phyloP scores from a whole-genome alignment of 1,139 yeast species.

The Scheffersomyces segobiensis region DNA sequence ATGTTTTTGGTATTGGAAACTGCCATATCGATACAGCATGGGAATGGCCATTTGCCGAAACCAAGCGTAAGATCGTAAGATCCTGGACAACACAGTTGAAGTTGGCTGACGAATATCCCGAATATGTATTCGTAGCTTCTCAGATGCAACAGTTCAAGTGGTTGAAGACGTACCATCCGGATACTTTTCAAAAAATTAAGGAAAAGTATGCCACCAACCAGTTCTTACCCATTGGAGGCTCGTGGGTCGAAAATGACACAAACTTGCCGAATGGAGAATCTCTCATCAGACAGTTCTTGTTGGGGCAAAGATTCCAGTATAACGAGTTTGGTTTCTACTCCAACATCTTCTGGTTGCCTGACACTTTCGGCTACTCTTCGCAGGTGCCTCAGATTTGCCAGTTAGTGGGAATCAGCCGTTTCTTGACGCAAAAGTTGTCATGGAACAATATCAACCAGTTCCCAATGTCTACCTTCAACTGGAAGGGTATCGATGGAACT shows the following conservation, averaged over 20 bases:
- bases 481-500: constrained; percentile 93
- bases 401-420: constrained; percentile 76
- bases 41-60: constrained; percentile 98
- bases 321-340: constrained; percentile 77
- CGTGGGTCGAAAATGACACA: constrained; percentile 98
- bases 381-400: constrained; percentile 94
- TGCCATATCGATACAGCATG: constrained; percentile 98
- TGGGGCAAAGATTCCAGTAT: constrained; percentile 84
- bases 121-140: constrained; percentile 90
- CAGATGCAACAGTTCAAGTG: constrained; percentile 96
- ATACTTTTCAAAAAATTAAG: constrained; percentile 60
- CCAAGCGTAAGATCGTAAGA: constrained; percentile 85
- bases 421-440: constrained; percentile 88
- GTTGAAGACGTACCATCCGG: constrained; percentile 85
- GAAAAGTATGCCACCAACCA: constrained; percentile 70
- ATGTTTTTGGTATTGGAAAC: constrained; percentile 84
- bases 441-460: constrained; percentile 94
- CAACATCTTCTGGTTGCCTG: constrained; percentile 90
- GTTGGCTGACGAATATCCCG: constrained; percentile 84
- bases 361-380: constrained; percentile 94
- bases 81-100: constrained; percentile 95
- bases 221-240: constrained; percentile 90
- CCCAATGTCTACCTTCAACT: constrained; percentile 88
- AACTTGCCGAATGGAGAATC: constrained; percentile 94
- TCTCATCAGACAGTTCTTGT: constrained; percentile 78